These are phyloP conservation scores for Bacterosira constricta DNA, from an alignment of 108 stramenopile species.

Conservation along the genomic window DNA sequence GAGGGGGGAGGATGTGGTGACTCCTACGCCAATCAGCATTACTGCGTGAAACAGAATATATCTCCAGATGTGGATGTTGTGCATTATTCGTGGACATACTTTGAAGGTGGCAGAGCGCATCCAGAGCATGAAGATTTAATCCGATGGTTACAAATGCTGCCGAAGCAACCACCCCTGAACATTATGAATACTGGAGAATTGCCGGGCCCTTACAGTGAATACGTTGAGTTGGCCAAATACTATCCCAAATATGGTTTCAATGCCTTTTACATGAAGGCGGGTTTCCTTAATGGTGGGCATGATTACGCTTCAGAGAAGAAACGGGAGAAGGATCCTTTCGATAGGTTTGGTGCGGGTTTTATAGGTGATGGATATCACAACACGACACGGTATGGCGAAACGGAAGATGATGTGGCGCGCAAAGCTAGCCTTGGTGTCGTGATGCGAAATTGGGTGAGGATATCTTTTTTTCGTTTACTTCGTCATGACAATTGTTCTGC, in stretches of 20 bases:
- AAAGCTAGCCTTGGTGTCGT: constrained; percentile 46
- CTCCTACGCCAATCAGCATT: constrained; percentile 34
- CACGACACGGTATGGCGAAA: constrained; percentile 48
- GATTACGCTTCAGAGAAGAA: constrained; percentile 44
- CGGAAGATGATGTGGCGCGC: constrained; percentile 28
- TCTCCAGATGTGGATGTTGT: constrained; percentile 26
- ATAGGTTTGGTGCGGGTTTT: constrained; percentile 19
- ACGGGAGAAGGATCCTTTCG: constrained; percentile 30
- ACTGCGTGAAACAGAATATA: constrained; percentile 40
- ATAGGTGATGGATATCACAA: constrained; percentile 61
- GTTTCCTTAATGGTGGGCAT: constrained; percentile 34
- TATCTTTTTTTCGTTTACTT: neutral
- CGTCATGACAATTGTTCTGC: neutral
- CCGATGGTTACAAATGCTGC: constrained; percentile 51
- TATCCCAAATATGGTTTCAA: constrained; percentile 54
- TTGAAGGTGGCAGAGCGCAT: constrained; percentile 14
- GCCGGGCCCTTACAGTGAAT: neutral
- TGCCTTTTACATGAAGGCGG: constrained; percentile 48
- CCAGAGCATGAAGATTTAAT: constrained; percentile 38
- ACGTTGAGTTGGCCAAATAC: constrained; percentile 24
- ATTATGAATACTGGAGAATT: constrained; percentile 38
- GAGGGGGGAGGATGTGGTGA: constrained; percentile 47
- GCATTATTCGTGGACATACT: constrained; percentile 49
- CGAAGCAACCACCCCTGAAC: constrained; percentile 43
- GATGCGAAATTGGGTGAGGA: constrained; percentile 46